Conservation (phyloP, 2,329 filamentous ascomycete species). For the Pseudogymnoascus pannorum region DNA sequence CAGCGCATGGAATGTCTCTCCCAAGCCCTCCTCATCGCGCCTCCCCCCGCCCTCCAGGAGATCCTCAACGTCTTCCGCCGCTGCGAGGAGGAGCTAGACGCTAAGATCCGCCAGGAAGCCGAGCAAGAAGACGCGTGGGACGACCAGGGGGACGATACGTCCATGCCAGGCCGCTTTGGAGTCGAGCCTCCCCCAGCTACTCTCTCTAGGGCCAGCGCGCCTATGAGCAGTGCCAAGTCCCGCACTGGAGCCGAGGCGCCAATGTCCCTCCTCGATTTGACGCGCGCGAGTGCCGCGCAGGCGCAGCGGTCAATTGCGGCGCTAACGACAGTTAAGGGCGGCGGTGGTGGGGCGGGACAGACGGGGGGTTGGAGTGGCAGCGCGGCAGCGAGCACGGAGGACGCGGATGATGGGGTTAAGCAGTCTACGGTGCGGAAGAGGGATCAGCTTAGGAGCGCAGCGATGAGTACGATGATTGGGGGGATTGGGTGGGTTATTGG, state of each 20-base stretch:
- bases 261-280: slow-evolving; percentile 59
- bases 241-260: slow-evolving; percentile 48
- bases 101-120: slow-evolving; percentile 57
- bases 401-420: slow-evolving; percentile 37
- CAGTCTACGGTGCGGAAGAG: slow-evolving; percentile 53
- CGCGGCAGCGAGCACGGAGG: slow-evolving; percentile 27
- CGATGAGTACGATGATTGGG: slow-evolving; percentile 59
- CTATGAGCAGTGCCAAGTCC: slow-evolving; percentile 19
- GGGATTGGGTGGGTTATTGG: slow-evolving; percentile 63
- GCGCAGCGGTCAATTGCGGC: slow-evolving; percentile 52
- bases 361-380: slow-evolving; percentile 4
- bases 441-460: slow-evolving; percentile 61
- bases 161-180: slow-evolving; percentile 50
- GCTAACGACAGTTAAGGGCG: slow-evolving; percentile 25
- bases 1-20: slow-evolving; percentile 76
- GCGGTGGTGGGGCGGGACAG: not conserved
- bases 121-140: slow-evolving; percentile 66
- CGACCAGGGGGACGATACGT: slow-evolving; percentile 50
- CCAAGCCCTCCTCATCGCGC: slow-evolving; percentile 67
- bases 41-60: slow-evolving; percentile 61
- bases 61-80: slow-evolving; percentile 68
- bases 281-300: slow-evolving; percentile 50
- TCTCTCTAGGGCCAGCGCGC: slow-evolving; percentile 28
- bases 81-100: slow-evolving; percentile 70
- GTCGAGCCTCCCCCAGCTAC: slow-evolving; percentile 28